Base-by-base conservation (phyloP, 257 asterid genomes). In the Coffea eugenioides region DNA sequence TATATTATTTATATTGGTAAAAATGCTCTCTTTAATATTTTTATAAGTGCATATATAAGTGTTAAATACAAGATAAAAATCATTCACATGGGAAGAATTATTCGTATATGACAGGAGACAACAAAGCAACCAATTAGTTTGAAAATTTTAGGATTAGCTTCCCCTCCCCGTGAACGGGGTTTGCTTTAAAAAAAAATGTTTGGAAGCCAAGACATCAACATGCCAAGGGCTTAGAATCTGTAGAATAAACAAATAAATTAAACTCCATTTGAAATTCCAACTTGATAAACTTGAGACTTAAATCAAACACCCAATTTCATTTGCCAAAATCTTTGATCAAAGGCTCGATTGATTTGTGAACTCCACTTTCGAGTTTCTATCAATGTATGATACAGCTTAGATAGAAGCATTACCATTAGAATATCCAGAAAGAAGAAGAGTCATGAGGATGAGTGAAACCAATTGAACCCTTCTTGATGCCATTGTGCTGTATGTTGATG, bases 381-480 rank as follows among this genome's bases (percentile, higher is more conserved):
- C 65, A 5, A 5, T 6, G 3, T 23, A n/a, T 23, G 9, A 61
- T 21, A 4, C 1, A 23, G 12, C 31, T 8, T 23, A 1, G 66
- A 61, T 9, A 23, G 67, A 61, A 13, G 5, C 3, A 13, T 59
- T 75, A 75, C 79, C 79, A 61, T 14, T 34, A 15, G 36, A 43
- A 61, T 13, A 43, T 61, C 16, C 71, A 75, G 48, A 59, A 5
- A 36, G 65, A 52, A 9, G 27, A n/a, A 41, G 48, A 54, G 59
- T 11, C 52, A 48, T 48, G 59, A 75, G 59, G 48, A 75, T 36
- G 14, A 61, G 79, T 23, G 70, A 41, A 75, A 61, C 71, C 27
- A 75, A 41, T 18, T 61, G 79, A 75, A 75, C 25, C 57, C 23
- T 75, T 23, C n/a, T 21, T 1, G 20, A 14, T 27, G 54, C 43